Base-by-base conservation (phyloP, 2,329 filamentous ascomycete genomes). In the Monilinia fructicola region DNA sequence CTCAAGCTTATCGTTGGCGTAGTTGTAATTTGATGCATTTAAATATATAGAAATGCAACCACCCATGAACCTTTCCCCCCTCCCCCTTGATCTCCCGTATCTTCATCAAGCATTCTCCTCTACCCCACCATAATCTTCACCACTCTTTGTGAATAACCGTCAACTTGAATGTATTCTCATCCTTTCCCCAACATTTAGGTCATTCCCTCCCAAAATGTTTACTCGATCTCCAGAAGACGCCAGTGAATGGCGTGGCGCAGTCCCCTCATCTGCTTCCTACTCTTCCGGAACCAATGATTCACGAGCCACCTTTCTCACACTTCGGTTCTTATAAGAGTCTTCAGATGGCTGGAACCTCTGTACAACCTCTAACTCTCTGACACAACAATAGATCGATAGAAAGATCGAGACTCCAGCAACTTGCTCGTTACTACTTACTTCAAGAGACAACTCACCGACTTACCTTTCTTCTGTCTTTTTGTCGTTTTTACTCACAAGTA, bases 191-290 rank as follows among this genome's bases (percentile, higher is more conserved):
- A 26, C 18, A 26, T n/a, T n/a, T 7, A 50, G 44, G 44, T 26
- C 58, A 60, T 21, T 1, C 44, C 28, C 44, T 31, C 11, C 4
- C 9, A 50, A 38, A 60, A 60, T 60, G 44, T 21, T 26, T 11
- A 50, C 44, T 4, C 1, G 21, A 60, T 60, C n/a, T 38, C 28
- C n/a, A 38, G 21, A 4, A 21, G 28, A 60, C 44, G 31, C 3
- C 2, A 60, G 58, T 60, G 58, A 60, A 60, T 60, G 31, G 12
- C 44, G 44, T 50, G 58, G 58, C 58, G 58, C 58, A 60, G 44
- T 21, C 14, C 21, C 28, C 28, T 50, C 58, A 60, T 60, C 28
- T 35, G 14, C 14, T 38, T 60, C 46, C 31, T n/a, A 38, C n/a
- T 4, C 1, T 9, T 38, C 28, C 9, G 2, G 7, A 38, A 26